Evolutionary conservation across 2,329 filamentous ascomycete species (phyloP), one percentile per base, ranked within the genome.

Genomic region (Bipolaris cookei): DNA sequence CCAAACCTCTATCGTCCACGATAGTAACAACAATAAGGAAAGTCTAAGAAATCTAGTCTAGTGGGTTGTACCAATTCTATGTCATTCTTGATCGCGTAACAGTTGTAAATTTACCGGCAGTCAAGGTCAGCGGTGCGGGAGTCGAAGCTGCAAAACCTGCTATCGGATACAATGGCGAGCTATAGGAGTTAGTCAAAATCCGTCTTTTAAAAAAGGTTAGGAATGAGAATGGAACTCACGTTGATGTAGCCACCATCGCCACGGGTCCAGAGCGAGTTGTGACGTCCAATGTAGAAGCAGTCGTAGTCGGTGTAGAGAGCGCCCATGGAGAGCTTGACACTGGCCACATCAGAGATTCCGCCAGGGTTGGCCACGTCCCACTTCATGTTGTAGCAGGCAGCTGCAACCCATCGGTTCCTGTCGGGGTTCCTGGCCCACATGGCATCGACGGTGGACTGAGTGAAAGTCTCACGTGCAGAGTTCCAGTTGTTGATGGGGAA

Each of bases 221-320:
- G 20, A 23, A n/a, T 42, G 6, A 23, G 6, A 23, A 25, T 42
- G 6, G n/a, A 7, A 42, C 39, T 42, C 13, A 42, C 39, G 39
- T 42, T 42, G 2, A 43, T 28, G 41, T 8, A 58, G 5, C 55
- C 55, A 49, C 50, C 50, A 23, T 58, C 55, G 1, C 50, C 43
- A 23, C 49, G 39, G 0, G 55, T 58, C 38, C 41, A 58, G 55
- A 58, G 54, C 42, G 54, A 44, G 44, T 58, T 58, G 6, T 44
- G 50, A 34, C 37, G 44, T 6, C 37, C 45, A 53, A 58, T 48
- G 18, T 53, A 58, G 38, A 58, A 54, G 50, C 55, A 58, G 18
- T 58, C 55, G 20, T 58, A 58, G 18, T 58, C 55, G 32, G 55
- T 58, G 44, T 58, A 50, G 23, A 58, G 50, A 32, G 49, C 44